Percentiles rank a stretch among this genome's conserved stretches.
Conservation (phyloP, 495 filamentous ascomycete species). For the Hypomontagnella submonticulosa region DNA sequence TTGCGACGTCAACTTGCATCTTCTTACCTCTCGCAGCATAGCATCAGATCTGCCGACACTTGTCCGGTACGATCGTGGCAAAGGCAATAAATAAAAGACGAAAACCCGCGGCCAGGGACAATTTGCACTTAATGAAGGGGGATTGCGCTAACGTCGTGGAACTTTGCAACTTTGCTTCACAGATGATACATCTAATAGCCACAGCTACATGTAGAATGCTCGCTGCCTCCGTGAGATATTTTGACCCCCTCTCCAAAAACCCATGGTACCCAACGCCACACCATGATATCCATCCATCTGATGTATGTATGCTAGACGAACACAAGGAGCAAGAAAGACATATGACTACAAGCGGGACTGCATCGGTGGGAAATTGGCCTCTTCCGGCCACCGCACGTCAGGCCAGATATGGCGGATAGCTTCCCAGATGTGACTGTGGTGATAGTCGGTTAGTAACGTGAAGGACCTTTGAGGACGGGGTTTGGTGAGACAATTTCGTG, state of each 20-base stretch:
- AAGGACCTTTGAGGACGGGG: slow-evolving; percentile 4
- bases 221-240: slow-evolving; percentile 8
- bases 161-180: slow-evolving; percentile 37
- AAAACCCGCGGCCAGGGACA: slow-evolving; percentile 43
- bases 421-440: slow-evolving; percentile 83
- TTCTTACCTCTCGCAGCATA: slow-evolving; percentile 23
- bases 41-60: slow-evolving; percentile 28
- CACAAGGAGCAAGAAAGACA: slow-evolving; percentile 19
- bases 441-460: slow-evolving; percentile 42
- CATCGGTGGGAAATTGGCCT: slow-evolving; percentile 59
- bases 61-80: slow-evolving; percentile 38
- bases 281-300: slow-evolving; percentile 22
- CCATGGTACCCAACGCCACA: slow-evolving; percentile 37
- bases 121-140: slow-evolving; percentile 40
- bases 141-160: slow-evolving; percentile 37
- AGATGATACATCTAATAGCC: slow-evolving; percentile 36
- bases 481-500: background rate
- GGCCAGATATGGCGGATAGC: slow-evolving; percentile 87
- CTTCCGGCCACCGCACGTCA: slow-evolving; percentile 79
- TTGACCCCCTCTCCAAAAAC: slow-evolving; percentile 10
- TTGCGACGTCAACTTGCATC: slow-evolving; percentile 19
- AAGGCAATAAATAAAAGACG: slow-evolving; percentile 33
- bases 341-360: slow-evolving; percentile 43
- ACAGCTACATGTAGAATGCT: slow-evolving; percentile 28
- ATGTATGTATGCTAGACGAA: slow-evolving; percentile 23